These are phyloP conservation scores for Codiaeum variegatum DNA, from an alignment of 441 rosid species.

Conservation along the genomic window DNA sequence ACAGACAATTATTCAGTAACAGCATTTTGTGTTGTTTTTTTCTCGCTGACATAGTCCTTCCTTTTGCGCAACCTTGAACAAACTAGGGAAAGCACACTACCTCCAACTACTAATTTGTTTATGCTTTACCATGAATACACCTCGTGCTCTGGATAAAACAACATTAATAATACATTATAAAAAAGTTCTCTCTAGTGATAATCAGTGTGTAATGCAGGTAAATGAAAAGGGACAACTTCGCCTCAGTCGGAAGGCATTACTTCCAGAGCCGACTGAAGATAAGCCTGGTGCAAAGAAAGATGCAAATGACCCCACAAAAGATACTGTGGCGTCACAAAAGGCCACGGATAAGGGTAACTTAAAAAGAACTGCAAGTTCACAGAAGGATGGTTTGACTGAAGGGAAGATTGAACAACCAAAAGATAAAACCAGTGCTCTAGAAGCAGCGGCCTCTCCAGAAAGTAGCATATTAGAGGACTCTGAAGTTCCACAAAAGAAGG, in stretches of 20 bases:
- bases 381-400: constrained; percentile 39
- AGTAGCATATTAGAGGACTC: constrained; percentile 36
- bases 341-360: constrained; percentile 35
- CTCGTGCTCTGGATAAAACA: not conserved
- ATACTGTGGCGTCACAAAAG: constrained; percentile 23
- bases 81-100: constrained; percentile 28
- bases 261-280: constrained; percentile 57
- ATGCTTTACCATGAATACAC: not conserved
- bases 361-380: constrained; percentile 33
- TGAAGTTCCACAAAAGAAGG: constrained; percentile 49
- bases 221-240: constrained; percentile 97
- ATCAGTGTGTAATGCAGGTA: constrained; percentile 41
- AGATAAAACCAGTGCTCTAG: constrained; percentile 24
- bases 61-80: constrained; percentile 35
- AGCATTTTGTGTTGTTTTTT: constrained; percentile 30
- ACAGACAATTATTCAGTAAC: constrained; percentile 33
- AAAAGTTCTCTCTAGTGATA: constrained; percentile 6
- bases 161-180: not conserved
- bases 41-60: constrained; percentile 27
- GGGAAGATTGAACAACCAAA: constrained; percentile 33
- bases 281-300: constrained; percentile 39
- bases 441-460: constrained; percentile 35
- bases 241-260: constrained; percentile 82
- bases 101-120: constrained; percentile 21
- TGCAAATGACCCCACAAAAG: constrained; percentile 30